Evolutionary conservation across 371 early-diverging fungal species (phyloP).

Genomic region (Zopfochytrium polystomum): DNA sequence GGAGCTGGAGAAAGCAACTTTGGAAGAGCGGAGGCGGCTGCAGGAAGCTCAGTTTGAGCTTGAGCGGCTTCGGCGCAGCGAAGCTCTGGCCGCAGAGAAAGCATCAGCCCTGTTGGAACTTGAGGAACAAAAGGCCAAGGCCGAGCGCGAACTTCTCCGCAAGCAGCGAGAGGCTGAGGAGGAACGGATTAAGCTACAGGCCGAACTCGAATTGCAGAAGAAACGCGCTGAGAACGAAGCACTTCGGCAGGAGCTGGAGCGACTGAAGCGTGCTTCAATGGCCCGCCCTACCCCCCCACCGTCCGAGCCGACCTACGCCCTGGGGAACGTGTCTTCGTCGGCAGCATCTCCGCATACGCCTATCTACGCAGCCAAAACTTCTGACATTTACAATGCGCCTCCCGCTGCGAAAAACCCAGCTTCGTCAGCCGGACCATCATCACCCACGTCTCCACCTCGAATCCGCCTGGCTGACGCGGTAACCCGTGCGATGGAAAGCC

Average conservation of each 20-base stretch:
- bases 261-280: slow-evolving; percentile 10
- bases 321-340: background rate
- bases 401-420: background rate
- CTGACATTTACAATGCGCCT: background rate
- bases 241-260: slow-evolving; percentile 16
- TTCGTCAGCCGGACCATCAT: background rate
- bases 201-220: slow-evolving; percentile 19
- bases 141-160: slow-evolving; percentile 12
- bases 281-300: no score
- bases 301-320: background rate
- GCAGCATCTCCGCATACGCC: background rate
- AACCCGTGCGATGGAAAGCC: background rate
- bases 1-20: slow-evolving; percentile 15
- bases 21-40: slow-evolving; percentile 11
- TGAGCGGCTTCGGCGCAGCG: slow-evolving; percentile 5
- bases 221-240: slow-evolving; percentile 20
- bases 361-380: background rate
- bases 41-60: slow-evolving; percentile 9
- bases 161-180: slow-evolving; percentile 13
- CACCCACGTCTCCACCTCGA: background rate
- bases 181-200: slow-evolving; percentile 15
- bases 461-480: background rate
- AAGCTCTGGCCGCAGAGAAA: slow-evolving; percentile 13
- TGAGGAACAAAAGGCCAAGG: slow-evolving; percentile 10
- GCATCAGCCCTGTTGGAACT: slow-evolving; percentile 7